Conservation (phyloP, 345 rosid genomes). For the Trapa bicornis region DNA sequence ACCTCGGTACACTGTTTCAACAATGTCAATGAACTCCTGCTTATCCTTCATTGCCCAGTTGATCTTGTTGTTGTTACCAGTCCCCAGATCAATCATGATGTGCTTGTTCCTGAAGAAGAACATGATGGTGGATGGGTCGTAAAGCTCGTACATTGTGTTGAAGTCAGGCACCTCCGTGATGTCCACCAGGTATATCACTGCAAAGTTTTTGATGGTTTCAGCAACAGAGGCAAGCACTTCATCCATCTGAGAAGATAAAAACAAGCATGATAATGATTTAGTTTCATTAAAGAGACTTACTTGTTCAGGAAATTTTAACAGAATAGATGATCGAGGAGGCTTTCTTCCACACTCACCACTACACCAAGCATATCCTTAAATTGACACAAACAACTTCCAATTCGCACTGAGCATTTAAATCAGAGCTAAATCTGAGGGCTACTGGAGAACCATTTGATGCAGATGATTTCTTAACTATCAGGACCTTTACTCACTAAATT, state of each 20-base stretch:
- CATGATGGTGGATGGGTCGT: constrained; percentile 88
- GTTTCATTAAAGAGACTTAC: too few relatives aligned
- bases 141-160: constrained; percentile 90
- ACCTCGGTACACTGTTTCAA: constrained; percentile 80
- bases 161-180: constrained; percentile 85
- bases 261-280: too few relatives aligned
- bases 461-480: too few relatives aligned
- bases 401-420: too few relatives aligned
- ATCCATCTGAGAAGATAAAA: constrained; percentile 52
- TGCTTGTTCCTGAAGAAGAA: constrained; percentile 97
- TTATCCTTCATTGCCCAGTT: constrained; percentile 98
- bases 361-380: too few relatives aligned
- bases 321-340: too few relatives aligned
- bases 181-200: constrained; percentile 88
- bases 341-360: too few relatives aligned
- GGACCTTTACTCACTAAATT: background rate
- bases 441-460: too few relatives aligned
- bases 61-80: constrained; percentile 95
- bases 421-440: too few relatives aligned
- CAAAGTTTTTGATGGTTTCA: constrained; percentile 91
- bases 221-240: constrained; percentile 82
- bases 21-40: constrained; percentile 84
- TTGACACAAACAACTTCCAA: too few relatives aligned
- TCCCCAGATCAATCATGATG: constrained; percentile 97
- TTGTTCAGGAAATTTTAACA: too few relatives aligned